Conservation (phyloP, 164 flowering plant genomes). For the Kalanchoe fedtschenkoi region DNA sequence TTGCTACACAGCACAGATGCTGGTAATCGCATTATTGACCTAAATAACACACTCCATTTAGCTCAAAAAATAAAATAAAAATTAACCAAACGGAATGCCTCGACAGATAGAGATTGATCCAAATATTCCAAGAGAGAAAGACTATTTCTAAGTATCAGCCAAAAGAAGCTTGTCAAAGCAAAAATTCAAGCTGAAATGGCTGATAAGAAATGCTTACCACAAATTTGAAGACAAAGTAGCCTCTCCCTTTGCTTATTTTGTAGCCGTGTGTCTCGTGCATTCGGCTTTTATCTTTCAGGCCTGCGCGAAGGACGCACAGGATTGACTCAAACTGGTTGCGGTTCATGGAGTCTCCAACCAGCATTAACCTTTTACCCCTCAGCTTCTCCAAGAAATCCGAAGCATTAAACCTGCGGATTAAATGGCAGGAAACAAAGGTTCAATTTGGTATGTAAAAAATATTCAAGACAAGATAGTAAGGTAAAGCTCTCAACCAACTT, state of each 20-base stretch:
- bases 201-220: slow-evolving; percentile 27
- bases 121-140: too few relatives aligned
- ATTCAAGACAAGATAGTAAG: too few relatives aligned
- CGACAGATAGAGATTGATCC: too few relatives aligned
- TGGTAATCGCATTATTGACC: too few relatives aligned
- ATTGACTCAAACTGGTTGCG: slow-evolving; percentile 93
- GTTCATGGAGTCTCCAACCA: slow-evolving; percentile 96
- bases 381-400: slow-evolving; percentile 74
- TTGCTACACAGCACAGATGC: not conserved
- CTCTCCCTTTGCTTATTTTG: slow-evolving; percentile 85
- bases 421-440: too few relatives aligned
- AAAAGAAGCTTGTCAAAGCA: not conserved
- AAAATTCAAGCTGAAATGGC: too few relatives aligned
- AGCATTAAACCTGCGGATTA: slow-evolving; percentile 63
- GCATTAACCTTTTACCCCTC: slow-evolving; percentile 80
- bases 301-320: slow-evolving; percentile 73
- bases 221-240: slow-evolving; percentile 71
- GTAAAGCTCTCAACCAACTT: too few relatives aligned
- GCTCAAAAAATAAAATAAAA: too few relatives aligned
- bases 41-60: too few relatives aligned
- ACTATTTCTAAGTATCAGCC: not conserved
- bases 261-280: slow-evolving; percentile 77
- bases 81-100: too few relatives aligned
- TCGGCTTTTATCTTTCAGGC: slow-evolving; percentile 54
- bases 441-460: too few relatives aligned